Conservation (phyloP, 164 flowering plant genomes). For the Stephania yunnanensis region DNA sequence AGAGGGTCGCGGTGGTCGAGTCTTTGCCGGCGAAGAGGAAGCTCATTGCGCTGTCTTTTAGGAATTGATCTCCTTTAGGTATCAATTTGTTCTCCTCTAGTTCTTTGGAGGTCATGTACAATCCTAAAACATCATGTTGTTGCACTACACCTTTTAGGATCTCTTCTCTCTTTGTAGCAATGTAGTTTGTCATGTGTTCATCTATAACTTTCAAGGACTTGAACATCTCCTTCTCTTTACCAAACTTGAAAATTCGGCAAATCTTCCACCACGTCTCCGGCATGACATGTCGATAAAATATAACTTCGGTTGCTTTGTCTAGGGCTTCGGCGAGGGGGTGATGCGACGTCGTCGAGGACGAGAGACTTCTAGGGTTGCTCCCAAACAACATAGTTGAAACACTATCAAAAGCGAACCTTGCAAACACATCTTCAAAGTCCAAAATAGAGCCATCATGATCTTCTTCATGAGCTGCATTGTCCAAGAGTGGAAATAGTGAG, state of each 20-base stretch:
- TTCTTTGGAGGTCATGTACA: too few relatives aligned
- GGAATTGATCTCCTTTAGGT: too few relatives aligned
- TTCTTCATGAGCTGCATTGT: slow-evolving; percentile 2
- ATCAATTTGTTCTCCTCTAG: too few relatives aligned
- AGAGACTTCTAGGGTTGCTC: slow-evolving; percentile 7
- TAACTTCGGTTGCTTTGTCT: slow-evolving; percentile 6
- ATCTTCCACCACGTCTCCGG: slow-evolving; percentile 12
- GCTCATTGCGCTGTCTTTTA: too few relatives aligned
- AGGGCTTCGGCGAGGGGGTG: slow-evolving; percentile 11
- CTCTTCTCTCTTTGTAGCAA: slow-evolving; percentile 1
- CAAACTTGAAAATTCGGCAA: slow-evolving; percentile 9
- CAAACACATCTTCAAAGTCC: slow-evolving; percentile 13
- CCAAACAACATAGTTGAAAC: slow-evolving; percentile 8
- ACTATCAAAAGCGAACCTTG: slow-evolving; percentile 14
- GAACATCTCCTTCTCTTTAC: slow-evolving; percentile 8
- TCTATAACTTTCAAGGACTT: slow-evolving; percentile 10
- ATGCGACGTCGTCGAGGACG: neutral
- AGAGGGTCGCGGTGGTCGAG: too few relatives aligned
- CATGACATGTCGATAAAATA: slow-evolving; percentile 16
- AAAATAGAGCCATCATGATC: neutral
- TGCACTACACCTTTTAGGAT: slow-evolving; percentile 1
- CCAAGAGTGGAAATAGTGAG: slow-evolving; percentile 13
- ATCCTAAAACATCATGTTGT: neutral
- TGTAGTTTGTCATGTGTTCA: neutral
- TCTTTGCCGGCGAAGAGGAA: too few relatives aligned